Percentiles rank a stretch among this genome's conserved stretches.
Conservation (phyloP, 139 green algal species). For the Chlamydomonas sphaeroides region DNA sequence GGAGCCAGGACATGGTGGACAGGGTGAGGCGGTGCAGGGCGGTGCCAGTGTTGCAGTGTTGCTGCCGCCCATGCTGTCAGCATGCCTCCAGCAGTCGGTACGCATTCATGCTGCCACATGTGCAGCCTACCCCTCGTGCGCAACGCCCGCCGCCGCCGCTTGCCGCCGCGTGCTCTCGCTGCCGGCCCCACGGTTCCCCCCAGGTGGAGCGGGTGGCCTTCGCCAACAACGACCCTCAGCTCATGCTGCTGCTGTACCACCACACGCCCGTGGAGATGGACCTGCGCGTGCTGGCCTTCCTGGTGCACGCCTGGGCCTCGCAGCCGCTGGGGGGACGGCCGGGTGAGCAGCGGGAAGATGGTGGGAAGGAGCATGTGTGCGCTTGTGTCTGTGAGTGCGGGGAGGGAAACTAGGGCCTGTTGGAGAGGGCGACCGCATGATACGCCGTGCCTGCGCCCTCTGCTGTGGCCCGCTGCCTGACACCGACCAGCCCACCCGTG, state of each 20-base stretch:
- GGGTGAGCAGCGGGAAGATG: no score
- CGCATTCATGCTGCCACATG: no score
- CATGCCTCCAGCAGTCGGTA: no score
- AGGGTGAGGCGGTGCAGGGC: neutral
- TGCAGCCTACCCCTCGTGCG: neutral
- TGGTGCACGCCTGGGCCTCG: conserved; percentile 19
- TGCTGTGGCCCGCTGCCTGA: no score
- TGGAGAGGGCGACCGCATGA: no score
- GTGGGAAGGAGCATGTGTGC: no score
- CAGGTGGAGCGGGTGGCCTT: conserved; percentile 32
- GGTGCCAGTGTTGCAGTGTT: neutral
- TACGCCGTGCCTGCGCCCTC: no score
- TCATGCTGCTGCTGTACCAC: conserved; percentile 29
- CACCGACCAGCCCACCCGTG: no score
- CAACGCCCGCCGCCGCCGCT: no score
- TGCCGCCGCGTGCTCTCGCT: neutral
- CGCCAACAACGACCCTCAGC: conserved; percentile 14
- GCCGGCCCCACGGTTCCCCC: neutral
- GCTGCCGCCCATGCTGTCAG: no score
- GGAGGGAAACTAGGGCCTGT: no score
- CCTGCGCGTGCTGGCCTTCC: conserved; percentile 28
- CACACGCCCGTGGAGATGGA: conserved; percentile 36
- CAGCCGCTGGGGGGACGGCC: neutral
- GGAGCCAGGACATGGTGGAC: conserved; percentile 9
- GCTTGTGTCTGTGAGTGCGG: no score